phyloP scores from a whole-genome alignment of 805 yeast species.

The Wickerhamomyces xylosicus region DNA sequence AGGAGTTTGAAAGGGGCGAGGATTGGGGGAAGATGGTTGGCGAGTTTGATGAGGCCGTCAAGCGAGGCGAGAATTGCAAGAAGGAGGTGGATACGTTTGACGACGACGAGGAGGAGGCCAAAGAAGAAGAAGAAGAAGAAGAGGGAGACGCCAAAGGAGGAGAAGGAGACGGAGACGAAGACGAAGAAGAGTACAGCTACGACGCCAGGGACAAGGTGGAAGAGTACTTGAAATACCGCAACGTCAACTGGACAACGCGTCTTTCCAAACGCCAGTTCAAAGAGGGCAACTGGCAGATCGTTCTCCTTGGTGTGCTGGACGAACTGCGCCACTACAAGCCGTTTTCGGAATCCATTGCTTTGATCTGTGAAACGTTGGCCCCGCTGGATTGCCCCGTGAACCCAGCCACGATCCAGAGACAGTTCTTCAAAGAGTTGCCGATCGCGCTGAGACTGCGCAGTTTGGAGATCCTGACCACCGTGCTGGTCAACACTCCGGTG shows the following conservation, averaged over 20 bases:
- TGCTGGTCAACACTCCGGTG: constrained; percentile 46
- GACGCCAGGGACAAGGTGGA: constrained; percentile 20
- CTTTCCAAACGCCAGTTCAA: constrained; percentile 63
- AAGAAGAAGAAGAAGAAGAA: constrained; percentile 16
- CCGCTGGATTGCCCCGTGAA: constrained; percentile 44
- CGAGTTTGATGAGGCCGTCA: constrained; percentile 18
- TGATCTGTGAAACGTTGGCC: constrained; percentile 43
- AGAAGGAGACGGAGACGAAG: constrained; percentile 5
- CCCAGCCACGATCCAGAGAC: constrained; percentile 34
- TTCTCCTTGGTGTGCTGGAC: constrained; percentile 63
- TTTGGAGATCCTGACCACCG: constrained; percentile 51
- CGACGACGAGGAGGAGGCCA: neutral
- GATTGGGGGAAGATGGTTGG: constrained; percentile 14
- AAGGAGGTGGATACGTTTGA: no score
- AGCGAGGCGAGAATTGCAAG: constrained; percentile 13
- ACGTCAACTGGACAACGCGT: constrained; percentile 68
- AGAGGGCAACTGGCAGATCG: constrained; percentile 81
- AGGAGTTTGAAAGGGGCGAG: constrained; percentile 14
- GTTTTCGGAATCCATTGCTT: constrained; percentile 37
- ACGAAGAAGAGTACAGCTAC: constrained; percentile 5
- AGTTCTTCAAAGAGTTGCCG: constrained; percentile 45
- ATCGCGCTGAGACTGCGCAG: constrained; percentile 44
- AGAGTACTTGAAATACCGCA: constrained; percentile 41
- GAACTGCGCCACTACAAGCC: constrained; percentile 47
- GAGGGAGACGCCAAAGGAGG: constrained; percentile 16